These are phyloP conservation scores for Coniella vitis DNA, from an alignment of 2,329 filamentous ascomycete genomes.

Conservation along the genomic window DNA sequence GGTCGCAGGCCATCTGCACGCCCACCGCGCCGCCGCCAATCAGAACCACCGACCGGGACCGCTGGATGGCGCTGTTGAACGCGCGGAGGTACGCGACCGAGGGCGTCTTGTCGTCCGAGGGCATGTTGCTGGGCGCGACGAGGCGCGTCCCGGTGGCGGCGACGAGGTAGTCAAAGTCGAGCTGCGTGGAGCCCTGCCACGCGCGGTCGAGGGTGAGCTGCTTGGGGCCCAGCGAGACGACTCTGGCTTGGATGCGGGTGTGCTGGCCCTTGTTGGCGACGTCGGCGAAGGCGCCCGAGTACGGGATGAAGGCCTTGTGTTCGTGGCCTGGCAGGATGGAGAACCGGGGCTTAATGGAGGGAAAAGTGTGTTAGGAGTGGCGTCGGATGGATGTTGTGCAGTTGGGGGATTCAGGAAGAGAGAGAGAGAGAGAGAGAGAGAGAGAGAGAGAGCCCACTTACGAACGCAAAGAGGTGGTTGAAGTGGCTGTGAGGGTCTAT, in stretches of 20 bases:
- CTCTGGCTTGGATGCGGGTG: constrained; percentile 28
- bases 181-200: constrained; percentile 23
- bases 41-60: constrained; percentile 25
- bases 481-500: constrained; percentile 45
- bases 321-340: constrained; percentile 36
- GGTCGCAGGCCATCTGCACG: constrained; percentile 42
- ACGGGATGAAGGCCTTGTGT: constrained; percentile 42
- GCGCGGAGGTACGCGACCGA: constrained; percentile 26
- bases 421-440: too few relatives aligned
- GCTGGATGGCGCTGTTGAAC: constrained; percentile 28
- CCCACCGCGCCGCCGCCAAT: constrained; percentile 42
- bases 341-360: constrained; percentile 31
- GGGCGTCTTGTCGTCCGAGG: constrained; percentile 25
- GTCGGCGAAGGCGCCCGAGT: constrained; percentile 26
- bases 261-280: constrained; percentile 26
- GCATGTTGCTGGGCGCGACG: constrained; percentile 29
- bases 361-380: neutral
- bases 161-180: constrained; percentile 37
- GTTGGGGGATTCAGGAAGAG: neutral
- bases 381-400: too few relatives aligned
- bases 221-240: constrained; percentile 24
- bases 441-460: constrained; percentile 13
- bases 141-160: constrained; percentile 37
- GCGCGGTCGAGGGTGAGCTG: constrained; percentile 30
- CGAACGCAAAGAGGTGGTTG: constrained; percentile 40